Percentiles rank a stretch among this genome's conserved stretches.
Conservation (phyloP, 2,329 filamentous ascomycete genomes). For the Oidium heveae region DNA sequence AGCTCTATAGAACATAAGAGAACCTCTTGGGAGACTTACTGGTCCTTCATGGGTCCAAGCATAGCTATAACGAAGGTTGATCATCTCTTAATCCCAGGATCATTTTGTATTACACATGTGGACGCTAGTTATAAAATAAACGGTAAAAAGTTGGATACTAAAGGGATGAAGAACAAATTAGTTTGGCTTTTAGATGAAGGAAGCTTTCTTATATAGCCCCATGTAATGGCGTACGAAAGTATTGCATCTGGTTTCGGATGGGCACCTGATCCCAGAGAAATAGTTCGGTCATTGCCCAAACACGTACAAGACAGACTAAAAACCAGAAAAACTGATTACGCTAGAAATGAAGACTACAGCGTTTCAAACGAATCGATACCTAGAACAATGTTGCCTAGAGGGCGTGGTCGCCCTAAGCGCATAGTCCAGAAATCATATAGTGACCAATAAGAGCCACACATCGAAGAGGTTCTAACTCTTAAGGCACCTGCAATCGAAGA, state of each 20-base stretch:
- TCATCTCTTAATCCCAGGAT: too few species aligned
- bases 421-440: neutral
- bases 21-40: too few species aligned
- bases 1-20: too few species aligned
- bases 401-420: neutral
- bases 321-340: neutral
- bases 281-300: neutral
- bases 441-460: too few species aligned
- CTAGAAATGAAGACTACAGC: conserved; percentile 1
- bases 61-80: too few species aligned
- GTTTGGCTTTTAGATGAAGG: neutral
- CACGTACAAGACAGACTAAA: neutral
- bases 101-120: too few species aligned
- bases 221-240: neutral
- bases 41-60: too few species aligned
- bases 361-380: neutral
- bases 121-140: too few species aligned
- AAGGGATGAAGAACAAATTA: neutral
- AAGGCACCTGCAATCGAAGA: neutral
- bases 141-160: neutral
- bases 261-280: neutral
- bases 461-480: neutral
- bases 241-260: neutral
- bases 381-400: neutral
- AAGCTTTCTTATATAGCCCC: neutral